Conservation (phyloP, 495 filamentous ascomycete genomes). For the Penicillium pancosmium region DNA sequence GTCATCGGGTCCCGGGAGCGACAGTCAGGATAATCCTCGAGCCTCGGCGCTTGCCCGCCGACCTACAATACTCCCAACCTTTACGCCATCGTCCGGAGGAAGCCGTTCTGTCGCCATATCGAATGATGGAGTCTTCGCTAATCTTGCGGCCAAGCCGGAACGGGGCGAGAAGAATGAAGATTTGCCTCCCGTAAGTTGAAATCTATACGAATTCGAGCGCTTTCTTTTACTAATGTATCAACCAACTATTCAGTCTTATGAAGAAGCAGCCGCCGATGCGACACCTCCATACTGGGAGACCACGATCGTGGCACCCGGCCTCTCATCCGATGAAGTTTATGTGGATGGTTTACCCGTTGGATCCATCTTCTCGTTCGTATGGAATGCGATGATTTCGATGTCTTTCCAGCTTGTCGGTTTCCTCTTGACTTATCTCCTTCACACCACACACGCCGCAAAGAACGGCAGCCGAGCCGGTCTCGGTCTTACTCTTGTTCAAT, state of each 20-base stretch:
- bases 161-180: conserved; percentile 80
- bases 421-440: conserved; percentile 94
- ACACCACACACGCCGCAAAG: conserved; percentile 97
- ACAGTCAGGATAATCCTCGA: conserved; percentile 25
- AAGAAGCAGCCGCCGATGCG: conserved; percentile 96
- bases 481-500: conserved; percentile 94
- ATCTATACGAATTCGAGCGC: not conserved
- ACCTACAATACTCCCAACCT: conserved; percentile 55
- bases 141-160: conserved; percentile 89
- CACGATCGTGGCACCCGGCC: conserved; percentile 90
- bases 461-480: conserved; percentile 94
- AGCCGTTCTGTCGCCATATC: conserved; percentile 55
- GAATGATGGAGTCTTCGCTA: conserved; percentile 96
- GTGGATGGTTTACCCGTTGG: conserved; percentile 96
- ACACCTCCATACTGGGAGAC: conserved; percentile 99
- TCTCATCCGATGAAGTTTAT: conserved; percentile 87
- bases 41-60: conserved; percentile 43
- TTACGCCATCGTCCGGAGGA: conserved; percentile 39
- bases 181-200: conserved; percentile 79
- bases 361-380: conserved; percentile 92
- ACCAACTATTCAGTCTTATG: conserved; percentile 71
- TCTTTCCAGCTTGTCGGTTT: conserved; percentile 98
- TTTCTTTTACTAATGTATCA: conserved; percentile 25
- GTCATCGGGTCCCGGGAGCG: conserved; percentile 40
- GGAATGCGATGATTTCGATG: conserved; percentile 99